Percentiles rank a stretch among this genome's conserved stretches.
These are phyloP conservation scores for Paracoccidioides brasiliensis DNA, from an alignment of 2,329 filamentous ascomycete genomes.

Conservation along the genomic window DNA sequence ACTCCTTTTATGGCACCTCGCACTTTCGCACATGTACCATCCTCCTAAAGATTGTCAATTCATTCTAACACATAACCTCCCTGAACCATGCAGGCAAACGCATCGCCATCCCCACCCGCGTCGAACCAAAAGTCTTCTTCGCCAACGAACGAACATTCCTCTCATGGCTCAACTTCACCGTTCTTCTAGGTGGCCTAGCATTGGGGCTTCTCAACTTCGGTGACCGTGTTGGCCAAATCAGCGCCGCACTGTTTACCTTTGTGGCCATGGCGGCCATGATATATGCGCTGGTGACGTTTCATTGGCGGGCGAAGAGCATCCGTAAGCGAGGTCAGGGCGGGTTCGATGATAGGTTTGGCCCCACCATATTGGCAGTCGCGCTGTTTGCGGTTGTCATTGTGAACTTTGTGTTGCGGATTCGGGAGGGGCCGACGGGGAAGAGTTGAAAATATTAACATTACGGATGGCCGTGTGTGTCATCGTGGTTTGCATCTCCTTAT, in stretches of 20 bases:
- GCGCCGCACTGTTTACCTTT: slow-evolving; percentile 81
- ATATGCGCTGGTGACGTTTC: slow-evolving; percentile 88
- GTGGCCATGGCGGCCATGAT: slow-evolving; percentile 93
- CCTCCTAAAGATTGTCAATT: no score
- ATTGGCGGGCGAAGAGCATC: slow-evolving; percentile 93
- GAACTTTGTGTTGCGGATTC: slow-evolving; percentile 72
- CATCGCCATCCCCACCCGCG: slow-evolving; percentile 91
- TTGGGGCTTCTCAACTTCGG: slow-evolving; percentile 98
- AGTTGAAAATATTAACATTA: not conserved
- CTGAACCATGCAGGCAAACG: slow-evolving; percentile 60
- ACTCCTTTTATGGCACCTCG: not conserved
- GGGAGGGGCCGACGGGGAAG: slow-evolving; percentile 12
- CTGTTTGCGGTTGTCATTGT: slow-evolving; percentile 81
- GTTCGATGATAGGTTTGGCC: slow-evolving; percentile 92
- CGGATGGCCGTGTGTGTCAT: not conserved
- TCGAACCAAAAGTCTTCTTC: slow-evolving; percentile 99
- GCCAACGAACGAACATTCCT: slow-evolving; percentile 98
- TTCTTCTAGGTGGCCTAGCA: slow-evolving; percentile 90
- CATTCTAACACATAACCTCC: slow-evolving; percentile 2
- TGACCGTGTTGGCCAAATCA: slow-evolving; percentile 86
- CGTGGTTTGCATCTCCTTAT: not conserved
- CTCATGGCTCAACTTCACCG: slow-evolving; percentile 99
- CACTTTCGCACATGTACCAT: not conserved
- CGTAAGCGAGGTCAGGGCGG: slow-evolving; percentile 81
- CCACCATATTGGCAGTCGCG: slow-evolving; percentile 77